These are phyloP conservation scores for Xylaria bambusicola DNA, from an alignment of 495 filamentous ascomycete species.

Conservation along the genomic window DNA sequence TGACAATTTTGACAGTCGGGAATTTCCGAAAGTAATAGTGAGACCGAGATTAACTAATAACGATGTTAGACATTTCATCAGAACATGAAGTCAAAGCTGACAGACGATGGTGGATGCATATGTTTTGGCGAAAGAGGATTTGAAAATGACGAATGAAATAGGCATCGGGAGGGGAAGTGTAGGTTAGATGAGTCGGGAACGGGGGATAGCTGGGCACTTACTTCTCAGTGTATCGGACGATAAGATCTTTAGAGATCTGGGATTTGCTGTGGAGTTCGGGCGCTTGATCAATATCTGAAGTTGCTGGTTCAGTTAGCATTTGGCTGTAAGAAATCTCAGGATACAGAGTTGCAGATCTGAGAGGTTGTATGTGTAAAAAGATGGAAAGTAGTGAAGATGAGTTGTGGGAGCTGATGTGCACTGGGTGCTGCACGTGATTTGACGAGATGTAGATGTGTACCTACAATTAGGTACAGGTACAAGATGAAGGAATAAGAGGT, in stretches of 20 bases:
- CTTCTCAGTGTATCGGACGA: no score
- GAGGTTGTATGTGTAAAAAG: not conserved
- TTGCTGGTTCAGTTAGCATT: not conserved
- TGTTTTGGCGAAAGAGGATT: no score
- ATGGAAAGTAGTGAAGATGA: not conserved
- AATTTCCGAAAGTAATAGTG: no score
- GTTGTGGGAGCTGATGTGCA: not conserved
- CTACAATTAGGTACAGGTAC: not conserved
- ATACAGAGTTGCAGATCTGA: not conserved
- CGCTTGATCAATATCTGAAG: not conserved
- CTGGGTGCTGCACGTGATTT: not conserved
- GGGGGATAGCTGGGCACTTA: no score
- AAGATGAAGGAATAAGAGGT: not conserved
- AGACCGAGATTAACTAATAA: no score
- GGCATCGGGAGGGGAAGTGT: no score
- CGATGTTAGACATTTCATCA: no score
- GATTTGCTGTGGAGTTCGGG: not conserved
- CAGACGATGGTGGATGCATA: no score
- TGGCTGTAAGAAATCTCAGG: not conserved
- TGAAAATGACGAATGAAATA: no score
- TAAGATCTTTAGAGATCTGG: not conserved
- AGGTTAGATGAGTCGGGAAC: no score
- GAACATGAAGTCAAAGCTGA: no score
- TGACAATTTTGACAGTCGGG: no score
- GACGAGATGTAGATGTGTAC: conserved; percentile 1